These are phyloP conservation scores for Diplodia mutila DNA, from an alignment of 2,329 filamentous ascomycete species.

Conservation along the genomic window DNA sequence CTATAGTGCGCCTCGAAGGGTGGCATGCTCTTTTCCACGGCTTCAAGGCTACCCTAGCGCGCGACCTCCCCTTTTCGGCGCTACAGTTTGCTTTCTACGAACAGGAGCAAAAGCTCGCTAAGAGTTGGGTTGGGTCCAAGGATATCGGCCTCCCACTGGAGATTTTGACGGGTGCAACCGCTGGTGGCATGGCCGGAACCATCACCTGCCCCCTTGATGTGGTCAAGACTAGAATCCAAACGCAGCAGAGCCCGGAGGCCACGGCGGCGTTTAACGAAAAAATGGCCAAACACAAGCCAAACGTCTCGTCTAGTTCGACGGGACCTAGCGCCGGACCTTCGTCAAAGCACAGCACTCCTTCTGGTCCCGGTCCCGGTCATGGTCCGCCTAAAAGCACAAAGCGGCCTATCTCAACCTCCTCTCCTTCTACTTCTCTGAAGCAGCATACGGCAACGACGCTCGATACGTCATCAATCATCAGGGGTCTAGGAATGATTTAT, in stretches of 20 bases:
- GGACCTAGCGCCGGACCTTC: conserved; percentile 8
- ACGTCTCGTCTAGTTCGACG: background rate
- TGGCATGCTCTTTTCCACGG: conserved; percentile 87
- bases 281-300: background rate
- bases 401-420: conserved; percentile 84
- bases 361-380: conserved; percentile 33
- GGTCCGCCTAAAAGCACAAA: conserved; percentile 53
- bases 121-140: conserved; percentile 73
- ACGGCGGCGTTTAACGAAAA: background rate
- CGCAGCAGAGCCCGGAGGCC: conserved; percentile 70
- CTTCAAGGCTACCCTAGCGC: conserved; percentile 94
- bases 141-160: conserved; percentile 87
- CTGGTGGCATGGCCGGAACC: conserved; percentile 89
- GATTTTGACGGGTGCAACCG: conserved; percentile 84
- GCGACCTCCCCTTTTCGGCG: conserved; percentile 93
- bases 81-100: conserved; percentile 99
- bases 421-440: conserved; percentile 80
- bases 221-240: conserved; percentile 95
- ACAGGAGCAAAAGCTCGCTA: conserved; percentile 83
- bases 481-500: conserved; percentile 85
- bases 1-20: conserved; percentile 82
- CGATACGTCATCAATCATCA: conserved; percentile 86
- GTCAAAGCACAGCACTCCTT: conserved; percentile 37
- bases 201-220: conserved; percentile 96
- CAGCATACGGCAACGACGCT: conserved; percentile 78